Evolutionary conservation across 2,329 filamentous ascomycete species (phyloP).

Genomic region (Domatiomyces catenatus): DNA sequence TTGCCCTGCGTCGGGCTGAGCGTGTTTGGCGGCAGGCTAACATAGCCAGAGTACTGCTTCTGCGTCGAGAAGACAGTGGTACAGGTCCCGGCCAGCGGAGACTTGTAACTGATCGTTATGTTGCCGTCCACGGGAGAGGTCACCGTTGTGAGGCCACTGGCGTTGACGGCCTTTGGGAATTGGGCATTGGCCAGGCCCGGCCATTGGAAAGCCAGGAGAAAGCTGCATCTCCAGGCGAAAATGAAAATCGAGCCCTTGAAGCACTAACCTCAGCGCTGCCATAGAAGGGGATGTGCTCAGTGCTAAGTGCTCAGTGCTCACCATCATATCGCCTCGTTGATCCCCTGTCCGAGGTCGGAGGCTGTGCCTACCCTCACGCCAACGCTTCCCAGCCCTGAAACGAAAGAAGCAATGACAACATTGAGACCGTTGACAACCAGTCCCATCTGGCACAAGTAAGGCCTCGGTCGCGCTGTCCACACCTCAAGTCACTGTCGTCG

Average conservation of each 20-base stretch:
- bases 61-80: slow-evolving; percentile 49
- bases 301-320: too few relatives aligned
- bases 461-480: not conserved
- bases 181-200: slow-evolving; percentile 2
- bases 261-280: not conserved
- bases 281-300: not conserved
- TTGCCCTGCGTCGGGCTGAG: slow-evolving; percentile 20
- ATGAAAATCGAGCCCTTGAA: not conserved
- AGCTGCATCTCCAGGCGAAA: not conserved
- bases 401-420: not conserved
- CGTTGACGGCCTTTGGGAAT: slow-evolving; percentile 8
- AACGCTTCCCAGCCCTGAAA: not conserved
- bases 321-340: not conserved
- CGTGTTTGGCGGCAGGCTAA: slow-evolving; percentile 37
- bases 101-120: slow-evolving; percentile 54
- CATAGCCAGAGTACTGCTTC: slow-evolving; percentile 57
- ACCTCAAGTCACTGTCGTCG: not conserved
- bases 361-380: not conserved
- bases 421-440: not conserved
- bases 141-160: slow-evolving; percentile 35
- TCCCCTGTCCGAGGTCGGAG: not conserved
- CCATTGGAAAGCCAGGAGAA: not conserved
- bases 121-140: slow-evolving; percentile 44
- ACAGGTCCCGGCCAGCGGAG: slow-evolving; percentile 45
- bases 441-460: not conserved